Percentiles rank a stretch among this genome's conserved stretches.
Evolutionary conservation across 306 rosid genomes (phyloP).

Genomic region (Sechiopsis laciniata): DNA sequence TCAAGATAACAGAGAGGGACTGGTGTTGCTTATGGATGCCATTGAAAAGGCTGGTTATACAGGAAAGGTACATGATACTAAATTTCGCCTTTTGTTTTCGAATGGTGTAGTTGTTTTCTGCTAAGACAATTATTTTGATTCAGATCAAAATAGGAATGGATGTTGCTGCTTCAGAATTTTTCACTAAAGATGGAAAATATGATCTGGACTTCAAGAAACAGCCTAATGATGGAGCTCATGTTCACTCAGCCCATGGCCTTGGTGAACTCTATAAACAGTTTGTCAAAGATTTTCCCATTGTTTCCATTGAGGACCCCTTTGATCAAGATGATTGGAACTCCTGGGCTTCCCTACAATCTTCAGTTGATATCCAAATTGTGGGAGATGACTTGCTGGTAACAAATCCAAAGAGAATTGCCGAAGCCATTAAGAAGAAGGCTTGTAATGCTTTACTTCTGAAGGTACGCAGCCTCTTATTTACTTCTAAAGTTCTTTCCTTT

Average conservation of each 20-base stretch:
- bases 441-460: constrained; percentile 93
- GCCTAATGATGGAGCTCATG: constrained; percentile 87
- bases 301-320: constrained; percentile 95
- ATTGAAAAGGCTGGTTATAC: constrained; percentile 97
- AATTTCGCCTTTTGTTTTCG: constrained; percentile 15
- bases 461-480: constrained; percentile 35
- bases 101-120: neutral
- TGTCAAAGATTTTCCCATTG: constrained; percentile 84
- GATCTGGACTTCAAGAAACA: constrained; percentile 89
- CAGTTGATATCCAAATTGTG: constrained; percentile 84
- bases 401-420: constrained; percentile 83
- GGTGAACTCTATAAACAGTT: constrained; percentile 70
- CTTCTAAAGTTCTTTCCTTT: constrained; percentile 12
- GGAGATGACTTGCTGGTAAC: constrained; percentile 98
- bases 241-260: constrained; percentile 68
- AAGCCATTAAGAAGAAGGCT: constrained; percentile 79
- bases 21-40: constrained; percentile 88
- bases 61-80: constrained; percentile 57
- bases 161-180: constrained; percentile 96
- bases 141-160: constrained; percentile 99
- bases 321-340: constrained; percentile 99
- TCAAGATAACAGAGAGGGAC: constrained; percentile 92
- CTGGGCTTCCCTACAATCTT: constrained; percentile 80
- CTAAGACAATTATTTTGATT: constrained; percentile 11
- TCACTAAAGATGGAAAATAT: constrained; percentile 69